Base-by-base conservation (phyloP, 2,329 filamentous ascomycete species). In the Trichophyton verrucosum region DNA sequence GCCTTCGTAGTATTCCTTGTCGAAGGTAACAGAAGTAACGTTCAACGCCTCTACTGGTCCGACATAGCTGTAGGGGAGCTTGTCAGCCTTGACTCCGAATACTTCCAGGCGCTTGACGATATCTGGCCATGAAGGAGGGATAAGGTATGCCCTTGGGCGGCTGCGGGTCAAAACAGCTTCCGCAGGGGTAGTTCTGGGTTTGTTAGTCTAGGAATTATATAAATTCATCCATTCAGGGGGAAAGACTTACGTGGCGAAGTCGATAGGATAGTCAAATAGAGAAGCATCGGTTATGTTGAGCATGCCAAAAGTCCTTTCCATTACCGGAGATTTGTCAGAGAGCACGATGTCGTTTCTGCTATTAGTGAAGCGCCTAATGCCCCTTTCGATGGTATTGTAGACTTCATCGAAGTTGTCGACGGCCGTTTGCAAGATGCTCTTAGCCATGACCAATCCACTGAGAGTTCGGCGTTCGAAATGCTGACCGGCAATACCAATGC, bases 221-320 rank as follows among this genome's bases (percentile, higher is more conserved):
- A 9, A 13, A 6, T 38, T 38, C 11, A 13, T 13, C 9, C 33
- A 38, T 38, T 1, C 9, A 13, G 1, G 9, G n/a, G 30, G 15
- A 60, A 24, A 11, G n/a, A 60, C 59, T 56, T 55, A 60, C 59
- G 59, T 56, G 15, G 49, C 49, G 30, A 60, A 60, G 13, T 60
- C 49, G 13, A 60, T 24, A 8, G 59, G 59, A 20, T 38, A 27
- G 9, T 60, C 9, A 22, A 60, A 11, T 20, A 56, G 13, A 7
- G 27, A 24, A 20, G 47, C 59, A 17, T 60, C 49, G 13, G 59
- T 55, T 11, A 15, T 22, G 15, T 60, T 60, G 46, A 56, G 11
- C 59, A 60, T 53, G n/a, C 20, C 20, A 36, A 55, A 60, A 9
- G 49, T 56, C n/a, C 13, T 60, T 15, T 56, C n/a, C 3, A 8